Evolutionary conservation across 768 basidiomycete species (phyloP).

Genomic region (Saitozyma sp.): DNA sequence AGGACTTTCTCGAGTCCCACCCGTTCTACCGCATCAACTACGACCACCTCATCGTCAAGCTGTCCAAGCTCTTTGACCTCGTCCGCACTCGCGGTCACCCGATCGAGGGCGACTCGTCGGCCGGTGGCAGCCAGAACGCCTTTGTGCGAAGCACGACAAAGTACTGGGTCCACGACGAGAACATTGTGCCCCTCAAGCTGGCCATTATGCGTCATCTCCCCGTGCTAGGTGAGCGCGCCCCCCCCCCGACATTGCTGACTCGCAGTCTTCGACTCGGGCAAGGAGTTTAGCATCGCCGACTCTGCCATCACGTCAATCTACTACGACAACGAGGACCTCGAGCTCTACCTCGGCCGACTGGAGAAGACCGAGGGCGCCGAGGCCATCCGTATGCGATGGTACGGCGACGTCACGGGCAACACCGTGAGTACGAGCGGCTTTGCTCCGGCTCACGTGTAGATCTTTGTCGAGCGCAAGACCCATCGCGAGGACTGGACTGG

Average conservation of each 20-base stretch:
- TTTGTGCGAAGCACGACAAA: slow-evolving; percentile 99
- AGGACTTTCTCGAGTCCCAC: slow-evolving; percentile 85
- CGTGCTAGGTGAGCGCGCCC: slow-evolving; percentile 69
- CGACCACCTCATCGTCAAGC: slow-evolving; percentile 90
- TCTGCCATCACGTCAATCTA: slow-evolving; percentile 94
- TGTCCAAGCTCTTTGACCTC: slow-evolving; percentile 90
- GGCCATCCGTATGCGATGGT: slow-evolving; percentile 94
- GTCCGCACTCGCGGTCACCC: slow-evolving; percentile 94
- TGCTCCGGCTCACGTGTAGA: slow-evolving; percentile 19
- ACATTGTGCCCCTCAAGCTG: slow-evolving; percentile 86
- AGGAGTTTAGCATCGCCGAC: slow-evolving; percentile 85
- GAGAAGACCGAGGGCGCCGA: slow-evolving; percentile 99
- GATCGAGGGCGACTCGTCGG: slow-evolving; percentile 85
- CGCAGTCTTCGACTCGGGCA: slow-evolving; percentile 86
- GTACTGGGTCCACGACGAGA: slow-evolving; percentile 98
- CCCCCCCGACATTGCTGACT: background rate
- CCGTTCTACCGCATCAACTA: slow-evolving; percentile 78
- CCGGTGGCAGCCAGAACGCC: slow-evolving; percentile 91
- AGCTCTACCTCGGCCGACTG: slow-evolving; percentile 89
- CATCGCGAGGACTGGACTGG: slow-evolving; percentile 99
- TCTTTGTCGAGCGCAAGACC: slow-evolving; percentile 58
- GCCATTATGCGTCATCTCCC: slow-evolving; percentile 89
- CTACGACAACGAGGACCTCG: slow-evolving; percentile 92
- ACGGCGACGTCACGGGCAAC: slow-evolving; percentile 79
- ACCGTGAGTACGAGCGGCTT: slow-evolving; percentile 59